Percentiles rank a stretch among this genome's conserved stretches.
Conservation (phyloP, 768 basidiomycete species). For the Strobilomyces dryophilus region DNA sequence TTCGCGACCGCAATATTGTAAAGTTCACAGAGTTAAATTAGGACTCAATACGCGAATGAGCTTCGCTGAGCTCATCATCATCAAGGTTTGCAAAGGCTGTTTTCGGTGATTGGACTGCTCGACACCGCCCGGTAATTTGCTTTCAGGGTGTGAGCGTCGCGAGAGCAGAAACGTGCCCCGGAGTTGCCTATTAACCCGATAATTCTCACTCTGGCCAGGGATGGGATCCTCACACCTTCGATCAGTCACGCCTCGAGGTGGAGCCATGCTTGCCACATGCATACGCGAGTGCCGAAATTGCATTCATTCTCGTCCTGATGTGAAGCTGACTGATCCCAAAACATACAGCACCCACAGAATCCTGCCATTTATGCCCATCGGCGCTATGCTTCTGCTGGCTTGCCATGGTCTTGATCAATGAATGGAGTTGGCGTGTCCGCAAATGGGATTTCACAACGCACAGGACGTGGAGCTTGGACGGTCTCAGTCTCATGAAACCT, state of each 20-base stretch:
- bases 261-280: conserved; percentile 32
- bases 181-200: conserved; percentile 18
- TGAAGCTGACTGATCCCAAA: conserved; percentile 14
- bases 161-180: conserved; percentile 15
- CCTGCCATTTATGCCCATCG: conserved; percentile 18
- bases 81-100: conserved; percentile 22
- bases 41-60: conserved; percentile 8
- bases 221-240: conserved; percentile 28
- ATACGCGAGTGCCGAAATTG: conserved; percentile 27
- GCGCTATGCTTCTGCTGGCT: conserved; percentile 17
- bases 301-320: conserved; percentile 26
- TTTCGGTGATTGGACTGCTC: conserved; percentile 25
- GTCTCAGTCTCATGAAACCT: conserved; percentile 8
- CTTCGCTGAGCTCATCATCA: conserved; percentile 28
- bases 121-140: conserved; percentile 24
- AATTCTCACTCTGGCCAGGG: conserved; percentile 12
- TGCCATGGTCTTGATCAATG: conserved; percentile 17
- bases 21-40: conserved; percentile 25
- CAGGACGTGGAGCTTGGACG: conserved; percentile 31
- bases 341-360: conserved; percentile 23
- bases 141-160: conserved; percentile 13
- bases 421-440: neutral
- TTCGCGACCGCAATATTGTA: conserved; percentile 7
- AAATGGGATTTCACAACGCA: conserved; percentile 23
- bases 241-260: conserved; percentile 36